Conservation (phyloP, 768 basidiomycete genomes). For the Leucosporidium creatinivorum region DNA sequence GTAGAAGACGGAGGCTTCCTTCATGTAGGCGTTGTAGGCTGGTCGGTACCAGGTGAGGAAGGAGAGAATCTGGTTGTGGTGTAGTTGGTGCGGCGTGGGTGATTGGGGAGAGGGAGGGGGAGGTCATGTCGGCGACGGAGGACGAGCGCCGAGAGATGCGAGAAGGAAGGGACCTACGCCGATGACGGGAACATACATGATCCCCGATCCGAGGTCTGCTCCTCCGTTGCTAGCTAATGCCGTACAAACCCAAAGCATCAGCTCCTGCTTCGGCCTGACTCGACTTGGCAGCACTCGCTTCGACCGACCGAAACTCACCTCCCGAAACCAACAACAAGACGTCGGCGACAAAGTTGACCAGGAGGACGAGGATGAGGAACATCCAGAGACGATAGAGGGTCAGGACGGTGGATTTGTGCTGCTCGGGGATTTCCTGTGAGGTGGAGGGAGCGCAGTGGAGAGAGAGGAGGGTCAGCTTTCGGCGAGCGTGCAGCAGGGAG, state of each 20-base stretch:
- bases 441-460: too few relatives aligned
- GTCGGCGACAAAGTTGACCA: constrained; percentile 83
- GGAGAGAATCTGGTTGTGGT: neutral
- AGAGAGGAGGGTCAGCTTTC: neutral
- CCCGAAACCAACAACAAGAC: constrained; percentile 77
- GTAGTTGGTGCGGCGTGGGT: neutral
- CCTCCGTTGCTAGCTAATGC: constrained; percentile 47
- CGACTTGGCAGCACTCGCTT: neutral
- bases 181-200: constrained; percentile 74
- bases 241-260: neutral
- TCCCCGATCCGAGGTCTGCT: constrained; percentile 70
- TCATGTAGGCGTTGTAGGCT: constrained; percentile 78
- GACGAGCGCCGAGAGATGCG: constrained; percentile 42
- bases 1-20: constrained; percentile 79
- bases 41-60: constrained; percentile 52
- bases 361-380: constrained; percentile 67
- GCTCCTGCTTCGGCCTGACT: too few relatives aligned
- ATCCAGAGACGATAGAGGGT: constrained; percentile 92
- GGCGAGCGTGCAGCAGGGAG: neutral
- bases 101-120: neutral
- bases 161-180: constrained; percentile 54
- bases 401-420: constrained; percentile 67
- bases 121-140: neutral
- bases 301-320: constrained; percentile 29
- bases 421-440: constrained; percentile 65